Evolutionary conservation across 192 early-diverging fungal species (phyloP).

Genomic region (Coemansia sp.): DNA sequence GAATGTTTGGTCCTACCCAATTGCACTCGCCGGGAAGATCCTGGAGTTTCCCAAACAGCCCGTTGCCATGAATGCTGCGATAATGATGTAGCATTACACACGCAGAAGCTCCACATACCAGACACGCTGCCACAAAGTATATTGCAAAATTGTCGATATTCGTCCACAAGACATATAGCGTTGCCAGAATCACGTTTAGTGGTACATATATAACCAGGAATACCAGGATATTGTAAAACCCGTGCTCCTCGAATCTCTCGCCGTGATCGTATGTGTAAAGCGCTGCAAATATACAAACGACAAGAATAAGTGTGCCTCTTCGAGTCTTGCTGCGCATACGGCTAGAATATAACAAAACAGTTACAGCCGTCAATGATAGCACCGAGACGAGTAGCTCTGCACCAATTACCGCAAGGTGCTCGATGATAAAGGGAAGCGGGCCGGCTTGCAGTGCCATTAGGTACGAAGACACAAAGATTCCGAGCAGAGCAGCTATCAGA

Average conservation of each 20-base stretch:
- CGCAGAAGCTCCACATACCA: conserved; percentile 14
- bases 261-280: conserved; percentile 59
- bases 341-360: conserved; percentile 46
- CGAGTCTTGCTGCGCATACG: conserved; percentile 41
- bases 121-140: conserved; percentile 31
- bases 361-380: conserved; percentile 41
- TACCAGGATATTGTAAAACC: conserved; percentile 61
- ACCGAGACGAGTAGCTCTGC: conserved; percentile 49
- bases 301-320: conserved; percentile 6
- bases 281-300: conserved; percentile 11
- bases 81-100: conserved; percentile 45
- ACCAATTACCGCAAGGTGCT: conserved; percentile 54
- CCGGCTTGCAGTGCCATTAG: conserved; percentile 47
- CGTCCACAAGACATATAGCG: conserved; percentile 36
- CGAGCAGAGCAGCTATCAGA: conserved; percentile 5
- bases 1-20: conserved; percentile 56
- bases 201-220: conserved; percentile 55
- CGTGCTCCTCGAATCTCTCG: conserved; percentile 59
- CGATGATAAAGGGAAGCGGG: conserved; percentile 53
- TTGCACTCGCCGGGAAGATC: conserved; percentile 43
- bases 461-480: conserved; percentile 9
- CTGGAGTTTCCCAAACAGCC: conserved; percentile 13
- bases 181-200: conserved; percentile 49
- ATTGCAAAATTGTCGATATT: conserved; percentile 36
- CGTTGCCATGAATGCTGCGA: conserved; percentile 44